phyloP scores from a whole-genome alignment of 768 basidiomycete genomes.

The Termitomyces sp. region DNA sequence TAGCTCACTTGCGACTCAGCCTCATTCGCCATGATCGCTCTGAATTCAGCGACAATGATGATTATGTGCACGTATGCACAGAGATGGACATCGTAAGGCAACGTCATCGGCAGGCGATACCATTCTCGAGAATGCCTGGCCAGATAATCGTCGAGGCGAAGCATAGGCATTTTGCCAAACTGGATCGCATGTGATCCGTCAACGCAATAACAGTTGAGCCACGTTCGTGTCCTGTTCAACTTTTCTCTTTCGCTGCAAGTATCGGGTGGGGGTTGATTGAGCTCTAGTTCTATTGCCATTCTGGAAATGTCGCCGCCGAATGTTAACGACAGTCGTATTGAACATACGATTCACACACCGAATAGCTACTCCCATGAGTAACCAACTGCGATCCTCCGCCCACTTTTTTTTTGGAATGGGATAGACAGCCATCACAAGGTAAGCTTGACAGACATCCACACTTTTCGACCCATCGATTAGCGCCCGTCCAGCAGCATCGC shows the following conservation, averaged over 20 bases:
- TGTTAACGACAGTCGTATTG: background rate
- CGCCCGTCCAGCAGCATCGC: conserved; percentile 52
- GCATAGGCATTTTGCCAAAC: conserved; percentile 67
- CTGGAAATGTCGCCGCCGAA: conserved; percentile 22
- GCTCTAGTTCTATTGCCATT: conserved; percentile 66
- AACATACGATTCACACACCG: conserved; percentile 28
- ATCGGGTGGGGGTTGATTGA: conserved; percentile 48
- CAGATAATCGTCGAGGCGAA: conserved; percentile 54
- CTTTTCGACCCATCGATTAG: conserved; percentile 57
- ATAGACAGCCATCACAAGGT: conserved; percentile 60
- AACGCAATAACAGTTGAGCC: conserved; percentile 71
- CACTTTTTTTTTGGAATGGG: conserved; percentile 56
- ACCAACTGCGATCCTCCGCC: conserved; percentile 69
- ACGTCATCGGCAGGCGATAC: conserved; percentile 39
- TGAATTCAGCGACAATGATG: conserved; percentile 42
- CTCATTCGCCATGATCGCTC: conserved; percentile 13
- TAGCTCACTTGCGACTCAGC: conserved; percentile 2
- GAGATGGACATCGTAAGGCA: conserved; percentile 40
- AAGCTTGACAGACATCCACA: conserved; percentile 79
- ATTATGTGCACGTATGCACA: conserved; percentile 49
- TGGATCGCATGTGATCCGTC: conserved; percentile 74
- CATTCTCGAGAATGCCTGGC: conserved; percentile 44
- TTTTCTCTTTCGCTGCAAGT: conserved; percentile 55
- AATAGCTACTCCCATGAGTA: conserved; percentile 67
- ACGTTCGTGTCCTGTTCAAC: conserved; percentile 66